A percentile compares a stretch with the other conserved stretches of the same genome.
phyloP scores from a whole-genome alignment of 2,329 filamentous ascomycete species.

The Talaromyces marneffei region DNA sequence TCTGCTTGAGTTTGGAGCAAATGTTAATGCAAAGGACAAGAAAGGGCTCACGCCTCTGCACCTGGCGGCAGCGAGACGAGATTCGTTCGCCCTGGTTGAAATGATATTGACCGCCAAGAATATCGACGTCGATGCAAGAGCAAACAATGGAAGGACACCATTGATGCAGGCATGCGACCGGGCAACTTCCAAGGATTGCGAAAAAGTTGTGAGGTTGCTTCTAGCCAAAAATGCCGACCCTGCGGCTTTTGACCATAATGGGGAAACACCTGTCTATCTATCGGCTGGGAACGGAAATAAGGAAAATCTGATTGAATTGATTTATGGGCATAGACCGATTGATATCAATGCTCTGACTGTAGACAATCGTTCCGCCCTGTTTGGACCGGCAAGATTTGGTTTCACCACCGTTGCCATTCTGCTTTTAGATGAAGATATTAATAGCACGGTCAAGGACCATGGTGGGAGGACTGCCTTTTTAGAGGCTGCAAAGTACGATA shows the following conservation, averaged over 20 bases:
- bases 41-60: slow-evolving; percentile 7
- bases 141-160: background rate
- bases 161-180: background rate
- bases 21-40: background rate
- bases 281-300: background rate
- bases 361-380: background rate
- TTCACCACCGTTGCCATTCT: background rate
- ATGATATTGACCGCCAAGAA: background rate
- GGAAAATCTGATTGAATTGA: background rate
- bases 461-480: background rate
- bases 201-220: background rate
- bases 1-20: background rate
- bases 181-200: background rate
- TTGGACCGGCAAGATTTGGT: background rate
- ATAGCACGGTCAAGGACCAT: background rate
- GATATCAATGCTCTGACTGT: background rate
- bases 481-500: background rate
- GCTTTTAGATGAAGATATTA: background rate
- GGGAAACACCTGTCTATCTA: background rate
- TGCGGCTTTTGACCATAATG: background rate
- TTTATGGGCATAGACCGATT: background rate
- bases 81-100: background rate
- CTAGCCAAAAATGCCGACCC: background rate
- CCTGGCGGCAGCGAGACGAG: background rate
- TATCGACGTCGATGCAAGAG: background rate